Base-by-base conservation (phyloP, 192 early-diverging fungal genomes). In the Diversispora eburnea region DNA sequence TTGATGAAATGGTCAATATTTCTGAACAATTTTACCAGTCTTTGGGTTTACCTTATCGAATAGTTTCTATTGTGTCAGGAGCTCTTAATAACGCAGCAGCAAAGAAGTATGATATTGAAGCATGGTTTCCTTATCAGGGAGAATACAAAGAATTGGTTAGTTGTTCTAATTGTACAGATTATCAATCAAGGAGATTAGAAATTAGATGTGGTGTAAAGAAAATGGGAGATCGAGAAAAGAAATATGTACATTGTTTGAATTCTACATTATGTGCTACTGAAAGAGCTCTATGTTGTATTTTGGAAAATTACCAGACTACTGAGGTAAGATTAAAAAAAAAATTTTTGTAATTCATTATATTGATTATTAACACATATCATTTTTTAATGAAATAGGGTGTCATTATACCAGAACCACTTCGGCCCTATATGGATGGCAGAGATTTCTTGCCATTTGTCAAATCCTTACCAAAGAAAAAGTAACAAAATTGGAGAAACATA, bases 151-250 rank as follows among this genome's bases (percentile, higher is more conserved):
- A 99, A 84, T 89, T 99, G 42, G 98, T 99, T 59, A 95, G 93
- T 52, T 98, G 95, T 90, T 94, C 91, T 58, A 99, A 99, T 92
- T 99, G 98, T 84, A 98, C 96, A 25, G 98, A 98, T 85, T 99
- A 95, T 85, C 98, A 99, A 85, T 93, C 89, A 20, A 88, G 98
- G 67, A 85, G 87, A 52, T 85, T 99, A 5, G 96, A 98, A 77
- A 98, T 99, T 83, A 91, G 95, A 65, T 92, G 91, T 69, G 98
- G 98, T 65, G 88, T 92, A 65, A 99, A 99, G 87, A 98, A 98
- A 88, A 88, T 95, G 87, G 93, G 92, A 73, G 94, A 97, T 72
- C 85, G 89, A 60, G 91, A 91, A 73, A 98, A 98, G 87, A 92
- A 90, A 76, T 99, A 95, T 74, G 98, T 94, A 41, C 98, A 99